Conservation (phyloP, 2,329 filamentous ascomycete species). For the Nectriaceae sp. region DNA sequence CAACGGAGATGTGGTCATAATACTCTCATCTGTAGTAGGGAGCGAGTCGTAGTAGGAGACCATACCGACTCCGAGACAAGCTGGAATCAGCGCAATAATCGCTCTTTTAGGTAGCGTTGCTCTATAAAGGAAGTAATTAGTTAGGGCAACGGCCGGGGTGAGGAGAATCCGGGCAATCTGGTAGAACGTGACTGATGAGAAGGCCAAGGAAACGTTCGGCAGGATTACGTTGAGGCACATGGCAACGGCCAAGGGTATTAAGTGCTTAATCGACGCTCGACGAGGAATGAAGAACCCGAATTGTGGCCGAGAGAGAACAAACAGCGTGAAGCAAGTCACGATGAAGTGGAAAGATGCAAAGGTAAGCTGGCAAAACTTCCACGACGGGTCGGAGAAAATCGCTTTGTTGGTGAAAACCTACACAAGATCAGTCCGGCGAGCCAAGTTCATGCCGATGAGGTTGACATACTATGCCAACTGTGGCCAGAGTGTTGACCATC, state of each 20-base stretch:
- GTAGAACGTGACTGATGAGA: conserved; percentile 69
- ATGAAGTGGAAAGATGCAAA: conserved; percentile 72
- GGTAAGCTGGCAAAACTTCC: conserved; percentile 63
- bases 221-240: conserved; percentile 72
- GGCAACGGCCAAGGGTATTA: conserved; percentile 65
- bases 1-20: conserved; percentile 57
- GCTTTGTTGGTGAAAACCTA: conserved; percentile 72
- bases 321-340: conserved; percentile 66
- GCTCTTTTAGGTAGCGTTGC: conserved; percentile 57
- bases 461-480: conserved; percentile 61
- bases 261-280: conserved; percentile 53
- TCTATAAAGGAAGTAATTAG: conserved; percentile 65
- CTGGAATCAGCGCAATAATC: conserved; percentile 56
- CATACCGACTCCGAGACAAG: conserved; percentile 65
- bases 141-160: conserved; percentile 64
- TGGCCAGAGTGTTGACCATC: conserved; percentile 61
- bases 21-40: conserved; percentile 44
- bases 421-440: conserved; percentile 16
- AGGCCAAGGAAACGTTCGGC: conserved; percentile 67
- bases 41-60: conserved; percentile 71
- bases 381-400: conserved; percentile 64
- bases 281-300: conserved; percentile 62
- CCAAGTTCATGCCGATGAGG: conserved; percentile 7
- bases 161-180: conserved; percentile 69
- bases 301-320: conserved; percentile 57